These are phyloP conservation scores for Lactarius hatsudake DNA, from an alignment of 768 basidiomycete genomes.

Conservation along the genomic window DNA sequence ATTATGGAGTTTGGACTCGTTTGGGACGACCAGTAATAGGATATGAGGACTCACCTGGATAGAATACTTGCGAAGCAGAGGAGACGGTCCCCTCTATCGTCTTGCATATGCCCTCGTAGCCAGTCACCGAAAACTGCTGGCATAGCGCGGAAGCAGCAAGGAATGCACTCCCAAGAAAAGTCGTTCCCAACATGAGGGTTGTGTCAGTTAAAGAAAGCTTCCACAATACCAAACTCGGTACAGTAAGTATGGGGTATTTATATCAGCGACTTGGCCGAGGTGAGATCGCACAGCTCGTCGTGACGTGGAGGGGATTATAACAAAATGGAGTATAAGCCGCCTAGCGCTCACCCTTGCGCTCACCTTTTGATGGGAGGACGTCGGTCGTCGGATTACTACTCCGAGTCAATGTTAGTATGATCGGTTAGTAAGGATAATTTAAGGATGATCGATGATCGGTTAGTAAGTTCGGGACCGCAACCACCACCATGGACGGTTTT, in stretches of 20 bases:
- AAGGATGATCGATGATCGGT: too few species aligned
- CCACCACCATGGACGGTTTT: too few species aligned
- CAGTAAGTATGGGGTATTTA: neutral
- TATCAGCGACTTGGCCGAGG: neutral
- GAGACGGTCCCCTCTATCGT: neutral
- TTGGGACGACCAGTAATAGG: neutral
- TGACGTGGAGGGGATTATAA: too few species aligned
- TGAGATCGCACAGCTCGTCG: too few species aligned
- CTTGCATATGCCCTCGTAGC: neutral
- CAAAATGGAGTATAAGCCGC: too few species aligned
- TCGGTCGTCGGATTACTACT: too few species aligned
- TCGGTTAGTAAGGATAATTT: too few species aligned
- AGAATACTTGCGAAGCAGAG: neutral
- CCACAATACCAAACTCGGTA: neutral
- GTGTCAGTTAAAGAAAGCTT: neutral
- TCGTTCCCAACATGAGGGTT: neutral
- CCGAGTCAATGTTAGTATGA: too few species aligned
- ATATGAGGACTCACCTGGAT: neutral
- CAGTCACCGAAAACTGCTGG: neutral
- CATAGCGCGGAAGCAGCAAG: neutral
- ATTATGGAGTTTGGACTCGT: too few species aligned
- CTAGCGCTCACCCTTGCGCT: too few species aligned
- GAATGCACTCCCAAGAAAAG: neutral
- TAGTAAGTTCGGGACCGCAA: too few species aligned
- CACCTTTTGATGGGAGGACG: too few species aligned